Evolutionary conservation across 2,329 filamentous ascomycete genomes (phyloP), one percentile per base, ranked within the genome.

Genomic region (Fusarium sp.): DNA sequence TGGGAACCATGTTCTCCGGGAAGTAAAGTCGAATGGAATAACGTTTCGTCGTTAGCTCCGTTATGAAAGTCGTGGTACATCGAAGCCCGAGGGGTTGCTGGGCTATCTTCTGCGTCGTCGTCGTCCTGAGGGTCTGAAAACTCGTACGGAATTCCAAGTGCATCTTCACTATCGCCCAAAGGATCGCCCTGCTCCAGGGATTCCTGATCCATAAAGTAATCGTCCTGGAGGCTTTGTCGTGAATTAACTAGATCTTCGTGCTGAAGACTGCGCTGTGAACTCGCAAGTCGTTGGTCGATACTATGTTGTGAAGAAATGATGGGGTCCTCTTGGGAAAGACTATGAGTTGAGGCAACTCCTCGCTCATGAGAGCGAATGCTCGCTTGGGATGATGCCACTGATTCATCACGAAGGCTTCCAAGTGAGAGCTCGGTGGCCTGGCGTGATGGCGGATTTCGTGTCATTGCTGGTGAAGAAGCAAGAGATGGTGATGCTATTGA

Each of bases 141-240:
- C 26, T 87, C 85, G 63, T 88, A 88, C 0, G 87, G 86, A 37
- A 88, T 88, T 57, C 84, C 81, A 44, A 88, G 81, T 1, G 86
- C 86, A 53, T 84, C 84, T 65, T 89, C 87, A 65, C 85, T 88
- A 70, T 89, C 85, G 30, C 70, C 76, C 19, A 82, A 72, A n/a
- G 64, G 72, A 50, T 76, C 74, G 9, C 74, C 74, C 1, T 64
- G 58, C 19, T 78, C 74, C 5, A 62, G 57, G 3, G 46, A 49
- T 19, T 75, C 72, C 4, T 73, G 67, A 14, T 58, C 55, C n/a
- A 71, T 58, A 6, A 68, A 62, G 7, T 74, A 54, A 26, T 75
- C 73, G 2, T 75, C 67, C 26, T 65, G 61, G 34, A 77, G 75
- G 25, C 72, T 77, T 54, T 71, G 62, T 19, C 74, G 74, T 25